Conservation (phyloP, 495 filamentous ascomycete species). For the Viridothelium virens region DNA sequence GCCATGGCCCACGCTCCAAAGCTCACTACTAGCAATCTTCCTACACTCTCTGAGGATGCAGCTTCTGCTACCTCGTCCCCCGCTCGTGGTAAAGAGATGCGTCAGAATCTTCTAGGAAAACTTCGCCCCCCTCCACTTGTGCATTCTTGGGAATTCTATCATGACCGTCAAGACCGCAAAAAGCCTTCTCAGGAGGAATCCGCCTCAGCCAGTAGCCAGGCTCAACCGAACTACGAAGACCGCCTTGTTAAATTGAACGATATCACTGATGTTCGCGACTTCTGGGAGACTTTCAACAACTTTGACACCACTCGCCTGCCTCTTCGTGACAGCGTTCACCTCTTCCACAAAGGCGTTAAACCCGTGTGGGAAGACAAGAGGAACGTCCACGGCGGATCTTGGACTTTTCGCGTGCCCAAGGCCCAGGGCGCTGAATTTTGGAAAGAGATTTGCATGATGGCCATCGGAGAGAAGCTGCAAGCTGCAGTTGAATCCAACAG, state of each 20-base stretch:
- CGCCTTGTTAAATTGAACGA: constrained; percentile 59
- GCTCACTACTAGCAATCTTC: constrained; percentile 20
- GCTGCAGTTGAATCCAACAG: constrained; percentile 54
- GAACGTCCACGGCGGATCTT: constrained; percentile 71
- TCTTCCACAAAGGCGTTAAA: constrained; percentile 79
- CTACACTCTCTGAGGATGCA: constrained; percentile 21
- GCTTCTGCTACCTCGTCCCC: constrained; percentile 30
- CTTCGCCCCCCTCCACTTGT: constrained; percentile 46
- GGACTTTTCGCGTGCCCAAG: constrained; percentile 82
- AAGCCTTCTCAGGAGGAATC: background rate
- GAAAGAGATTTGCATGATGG: constrained; percentile 69
- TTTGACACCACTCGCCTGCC: constrained; percentile 68
- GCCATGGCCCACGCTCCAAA: constrained; percentile 15
- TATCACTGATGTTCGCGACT: constrained; percentile 68
- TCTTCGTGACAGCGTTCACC: constrained; percentile 72
- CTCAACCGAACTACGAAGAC: constrained; percentile 44
- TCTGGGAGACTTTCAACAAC: constrained; percentile 88
- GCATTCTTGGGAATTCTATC: constrained; percentile 53
- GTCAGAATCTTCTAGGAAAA: constrained; percentile 37
- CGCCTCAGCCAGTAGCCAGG: constrained; percentile 1
- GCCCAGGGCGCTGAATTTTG: constrained; percentile 64
- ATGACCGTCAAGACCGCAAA: constrained; percentile 43
- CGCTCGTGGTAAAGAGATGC: constrained; percentile 36
- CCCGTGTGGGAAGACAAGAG: constrained; percentile 88
- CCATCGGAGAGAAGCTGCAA: constrained; percentile 78